Percentiles rank a stretch among this genome's conserved stretches.
phyloP scores from a whole-genome alignment of 1,139 yeast genomes.

The Hemisphaericaspora xylofermentans region DNA sequence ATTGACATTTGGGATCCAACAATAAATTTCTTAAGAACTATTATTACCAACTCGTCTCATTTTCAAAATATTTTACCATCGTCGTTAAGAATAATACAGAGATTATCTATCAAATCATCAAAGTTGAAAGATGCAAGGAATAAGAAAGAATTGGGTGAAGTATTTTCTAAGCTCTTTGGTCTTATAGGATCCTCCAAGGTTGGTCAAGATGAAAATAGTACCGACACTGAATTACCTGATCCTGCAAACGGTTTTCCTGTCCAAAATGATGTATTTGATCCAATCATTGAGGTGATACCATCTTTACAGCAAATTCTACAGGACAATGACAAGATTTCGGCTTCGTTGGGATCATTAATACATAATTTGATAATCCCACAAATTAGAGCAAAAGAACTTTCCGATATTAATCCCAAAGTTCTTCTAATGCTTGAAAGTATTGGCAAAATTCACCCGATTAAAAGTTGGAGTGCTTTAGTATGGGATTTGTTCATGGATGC shows the following conservation, averaged over 20 bases:
- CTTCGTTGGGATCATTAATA: conserved; percentile 45
- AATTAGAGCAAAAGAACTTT: conserved; percentile 38
- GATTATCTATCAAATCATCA: conserved; percentile 56
- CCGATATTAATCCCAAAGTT: conserved; percentile 31
- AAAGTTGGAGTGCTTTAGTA: conserved; percentile 52
- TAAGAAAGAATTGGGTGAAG: conserved; percentile 67
- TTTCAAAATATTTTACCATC: conserved; percentile 54
- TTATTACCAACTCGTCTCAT: conserved; percentile 44
- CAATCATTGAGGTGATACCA: conserved; percentile 38
- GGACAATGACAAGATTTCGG: conserved; percentile 53
- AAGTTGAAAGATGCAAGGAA: conserved; percentile 63
- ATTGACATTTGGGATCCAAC: conserved; percentile 71
- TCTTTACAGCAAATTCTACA: conserved; percentile 42
- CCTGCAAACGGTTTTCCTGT: background rate
- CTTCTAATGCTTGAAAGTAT: conserved; percentile 39
- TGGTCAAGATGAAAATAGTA: conserved; percentile 20
- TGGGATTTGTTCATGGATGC: conserved; percentile 54
- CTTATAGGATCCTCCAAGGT: conserved; percentile 4
- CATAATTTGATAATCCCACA: conserved; percentile 45
- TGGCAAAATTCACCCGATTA: conserved; percentile 38
- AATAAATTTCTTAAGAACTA: conserved; percentile 58
- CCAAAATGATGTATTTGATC: conserved; percentile 37
- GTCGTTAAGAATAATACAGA: conserved; percentile 48
- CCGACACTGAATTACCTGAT: background rate
- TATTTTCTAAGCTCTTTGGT: conserved; percentile 29